Conservation (phyloP, 306 rosid genomes). For the Hippophae tibetana region DNA sequence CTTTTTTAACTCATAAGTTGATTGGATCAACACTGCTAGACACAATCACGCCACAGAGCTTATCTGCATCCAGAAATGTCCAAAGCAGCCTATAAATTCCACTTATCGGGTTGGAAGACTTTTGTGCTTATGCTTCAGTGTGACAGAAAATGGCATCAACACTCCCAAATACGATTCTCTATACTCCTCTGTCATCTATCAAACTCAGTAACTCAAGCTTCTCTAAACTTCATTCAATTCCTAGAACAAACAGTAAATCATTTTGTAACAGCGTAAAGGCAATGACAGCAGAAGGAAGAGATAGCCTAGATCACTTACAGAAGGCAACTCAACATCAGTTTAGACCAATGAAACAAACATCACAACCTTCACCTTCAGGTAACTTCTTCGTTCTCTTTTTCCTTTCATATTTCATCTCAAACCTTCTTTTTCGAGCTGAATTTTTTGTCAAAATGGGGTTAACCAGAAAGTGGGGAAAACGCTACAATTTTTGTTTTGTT, state of each 20-base stretch:
- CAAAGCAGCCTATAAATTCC: not conserved
- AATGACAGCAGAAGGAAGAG: slow-evolving; percentile 33
- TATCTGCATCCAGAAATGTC: not conserved
- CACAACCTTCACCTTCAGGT: slow-evolving; percentile 33
- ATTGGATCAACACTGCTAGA: no score
- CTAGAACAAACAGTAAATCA: not conserved
- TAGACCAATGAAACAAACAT: not conserved
- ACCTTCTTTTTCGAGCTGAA: no score
- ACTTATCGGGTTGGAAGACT: no score
- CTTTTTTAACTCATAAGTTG: no score
- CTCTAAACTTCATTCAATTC: not conserved
- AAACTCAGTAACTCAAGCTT: not conserved
- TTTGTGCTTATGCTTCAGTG: not conserved
- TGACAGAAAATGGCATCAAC: not conserved
- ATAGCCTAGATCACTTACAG: slow-evolving; percentile 37
- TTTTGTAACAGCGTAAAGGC: slow-evolving; percentile 4
- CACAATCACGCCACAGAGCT: not conserved
- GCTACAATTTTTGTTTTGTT: no score
- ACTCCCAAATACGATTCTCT: not conserved
- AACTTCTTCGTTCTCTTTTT: not conserved
- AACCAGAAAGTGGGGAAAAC: no score
- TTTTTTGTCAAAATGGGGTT: no score
- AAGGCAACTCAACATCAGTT: slow-evolving; percentile 21
- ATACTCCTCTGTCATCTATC: not conserved
- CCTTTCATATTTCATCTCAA: not conserved